Base-by-base conservation (phyloP, 2,329 filamentous ascomycete genomes). In the Colletotrichum falcatum region DNA sequence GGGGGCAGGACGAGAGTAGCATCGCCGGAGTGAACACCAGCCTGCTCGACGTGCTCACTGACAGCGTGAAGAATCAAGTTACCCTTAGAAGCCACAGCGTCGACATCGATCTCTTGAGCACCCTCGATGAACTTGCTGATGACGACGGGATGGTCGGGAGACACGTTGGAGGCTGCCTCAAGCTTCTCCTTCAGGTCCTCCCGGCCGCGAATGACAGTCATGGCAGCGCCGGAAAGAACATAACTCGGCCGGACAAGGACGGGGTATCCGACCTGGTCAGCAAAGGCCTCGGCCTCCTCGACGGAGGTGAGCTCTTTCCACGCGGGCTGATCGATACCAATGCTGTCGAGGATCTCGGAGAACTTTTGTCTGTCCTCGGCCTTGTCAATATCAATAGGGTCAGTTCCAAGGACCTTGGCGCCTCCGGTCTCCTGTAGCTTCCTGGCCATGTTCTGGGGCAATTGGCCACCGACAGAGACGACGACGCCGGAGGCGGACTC, bases 111-210 rank as follows among this genome's bases (percentile, higher is more conserved):
- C 82, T 99, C 96, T 83, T 97, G 87, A 7, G 96, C 96, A 65
- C 94, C 95, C 83, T 98, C 94, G 73, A 99, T 98, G 86, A 97
- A 98, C 84, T 98, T 97, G 78, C 92, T 97, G 81, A 99, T 98
- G 66, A 99, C 96, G 49, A 99, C 96, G 2, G 96, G 96, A 83
- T 99, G 94, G 79, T 99, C 96, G 20, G 96, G 95, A 20, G 94
- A 97, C 72, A 98, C 96, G 68, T 91, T 91, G 80, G 91, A 92
- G 62, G 96, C 96, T 73, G 95, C 95, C 78, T 94, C 89, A 8
- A 99, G 91, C 87, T 98, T 98, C 74, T 97, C 93, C 85, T 97
- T 94, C 68, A 99, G 91, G 79, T 99, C 95, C 75, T 91, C 91
- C 75, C 94, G 88, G 81, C 91, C 93, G 79, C 90, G 91, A 77